A percentile compares a stretch with the other conserved stretches of the same genome.
Evolutionary conservation across 495 filamentous ascomycete genomes (phyloP).

Genomic region (Evansstolkia leycettana): DNA sequence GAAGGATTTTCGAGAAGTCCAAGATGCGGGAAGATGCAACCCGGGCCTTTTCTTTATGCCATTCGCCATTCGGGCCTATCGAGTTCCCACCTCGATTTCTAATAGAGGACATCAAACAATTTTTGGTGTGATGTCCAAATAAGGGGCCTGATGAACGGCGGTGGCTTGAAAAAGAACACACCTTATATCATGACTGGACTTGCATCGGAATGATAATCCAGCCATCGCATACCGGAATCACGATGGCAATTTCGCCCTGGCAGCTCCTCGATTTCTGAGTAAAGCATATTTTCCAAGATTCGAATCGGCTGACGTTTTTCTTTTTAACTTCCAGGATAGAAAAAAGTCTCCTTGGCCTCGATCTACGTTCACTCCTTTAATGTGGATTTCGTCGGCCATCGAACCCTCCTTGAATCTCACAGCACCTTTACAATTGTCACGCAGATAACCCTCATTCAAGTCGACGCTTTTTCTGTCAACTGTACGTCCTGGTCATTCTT

Average conservation of each 20-base stretch:
- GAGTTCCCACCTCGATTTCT: no score
- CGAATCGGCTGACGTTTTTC: constrained; percentile 2
- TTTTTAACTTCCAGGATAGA: constrained; percentile 2
- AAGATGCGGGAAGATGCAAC: no score
- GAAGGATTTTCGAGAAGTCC: no score
- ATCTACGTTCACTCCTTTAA: constrained; percentile 13
- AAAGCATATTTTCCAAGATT: no score
- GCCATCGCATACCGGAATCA: background rate
- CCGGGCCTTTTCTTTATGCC: no score
- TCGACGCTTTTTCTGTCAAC: constrained; percentile 22
- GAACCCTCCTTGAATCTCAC: constrained; percentile 6
- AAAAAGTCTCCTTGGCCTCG: constrained; percentile 7
- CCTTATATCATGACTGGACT: background rate
- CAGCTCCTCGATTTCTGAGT: background rate
- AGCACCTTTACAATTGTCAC: constrained; percentile 8
- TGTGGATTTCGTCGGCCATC: constrained; percentile 13
- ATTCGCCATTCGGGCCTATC: no score
- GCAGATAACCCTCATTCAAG: constrained; percentile 10
- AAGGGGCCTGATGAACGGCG: no score
- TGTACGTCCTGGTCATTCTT: constrained; percentile 26
- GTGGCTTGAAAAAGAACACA: no score
- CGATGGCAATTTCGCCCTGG: constrained; percentile 2
- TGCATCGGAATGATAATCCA: background rate
- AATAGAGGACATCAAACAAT: no score
- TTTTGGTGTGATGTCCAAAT: no score